Evolutionary conservation across 164 flowering plant genomes (phyloP).

Genomic region (Vitis cinerea): DNA sequence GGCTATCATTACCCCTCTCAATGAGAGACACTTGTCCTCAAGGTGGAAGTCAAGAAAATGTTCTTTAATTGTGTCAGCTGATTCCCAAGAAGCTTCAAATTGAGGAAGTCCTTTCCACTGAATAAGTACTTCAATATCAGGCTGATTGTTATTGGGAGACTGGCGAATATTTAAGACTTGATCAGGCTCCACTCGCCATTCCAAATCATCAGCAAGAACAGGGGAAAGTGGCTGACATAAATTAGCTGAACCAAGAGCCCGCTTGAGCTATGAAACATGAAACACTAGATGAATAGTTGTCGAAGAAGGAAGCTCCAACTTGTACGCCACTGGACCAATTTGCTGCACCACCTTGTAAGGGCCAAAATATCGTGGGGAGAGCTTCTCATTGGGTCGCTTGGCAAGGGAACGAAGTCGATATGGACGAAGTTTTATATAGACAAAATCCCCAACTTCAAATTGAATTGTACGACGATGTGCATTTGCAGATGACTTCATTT

Average conservation of each 20-base stretch:
- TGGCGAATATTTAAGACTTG: too few relatives aligned
- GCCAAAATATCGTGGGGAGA: background rate
- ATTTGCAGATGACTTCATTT: too few relatives aligned
- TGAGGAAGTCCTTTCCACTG: too few relatives aligned
- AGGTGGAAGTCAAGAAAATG: constrained; percentile 2
- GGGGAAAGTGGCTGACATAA: too few relatives aligned
- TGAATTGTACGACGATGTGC: background rate
- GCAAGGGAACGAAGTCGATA: background rate
- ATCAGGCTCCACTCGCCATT: too few relatives aligned
- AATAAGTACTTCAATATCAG: too few relatives aligned
- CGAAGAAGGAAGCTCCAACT: background rate
- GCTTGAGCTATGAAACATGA: background rate
- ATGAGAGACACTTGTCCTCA: constrained; percentile 4
- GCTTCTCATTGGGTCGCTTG: background rate
- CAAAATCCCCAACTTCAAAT: constrained; percentile 1
- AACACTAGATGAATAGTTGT: background rate
- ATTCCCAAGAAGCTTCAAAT: too few relatives aligned
- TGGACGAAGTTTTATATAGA: background rate
- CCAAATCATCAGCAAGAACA: too few relatives aligned
- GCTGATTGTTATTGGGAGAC: too few relatives aligned
- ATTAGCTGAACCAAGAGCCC: too few relatives aligned
- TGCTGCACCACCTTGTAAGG: constrained; percentile 1
- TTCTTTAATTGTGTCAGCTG: too few relatives aligned
- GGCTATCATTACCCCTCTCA: too few relatives aligned
- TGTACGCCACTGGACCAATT: constrained; percentile 4